A percentile compares a stretch with the other conserved stretches of the same genome.
These are phyloP conservation scores for Tetrahymena borealis DNA, from an alignment of 73 alveolate genomes.

Conservation along the genomic window DNA sequence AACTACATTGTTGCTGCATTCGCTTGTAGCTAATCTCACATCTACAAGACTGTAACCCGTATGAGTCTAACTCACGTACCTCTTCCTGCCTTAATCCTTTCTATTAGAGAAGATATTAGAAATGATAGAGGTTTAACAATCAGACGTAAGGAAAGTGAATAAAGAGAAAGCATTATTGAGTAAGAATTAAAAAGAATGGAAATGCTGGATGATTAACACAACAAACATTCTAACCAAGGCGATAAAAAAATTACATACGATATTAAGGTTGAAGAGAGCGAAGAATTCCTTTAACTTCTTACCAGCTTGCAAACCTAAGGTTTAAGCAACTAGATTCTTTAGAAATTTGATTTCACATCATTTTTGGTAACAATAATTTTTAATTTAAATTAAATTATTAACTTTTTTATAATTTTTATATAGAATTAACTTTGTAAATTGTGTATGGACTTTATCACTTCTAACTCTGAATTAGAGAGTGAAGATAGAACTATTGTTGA, in stretches of 20 bases:
- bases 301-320: neutral
- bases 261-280: neutral
- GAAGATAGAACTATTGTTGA: constrained; percentile 55
- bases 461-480: constrained; percentile 24
- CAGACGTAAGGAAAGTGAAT: constrained; percentile 18
- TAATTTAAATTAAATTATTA: neutral
- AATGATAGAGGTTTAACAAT: constrained; percentile 2
- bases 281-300: neutral
- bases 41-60: constrained; percentile 35
- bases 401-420: neutral
- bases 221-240: neutral
- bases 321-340: constrained; percentile 7
- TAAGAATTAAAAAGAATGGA: neutral
- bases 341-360: neutral
- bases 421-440: neutral
- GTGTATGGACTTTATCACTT: constrained; percentile 8
- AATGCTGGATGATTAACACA: neutral
- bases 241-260: neutral
- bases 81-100: neutral
- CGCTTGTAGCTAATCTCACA: constrained; percentile 14
- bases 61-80: constrained; percentile 19
- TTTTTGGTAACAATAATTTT: constrained; percentile 7
- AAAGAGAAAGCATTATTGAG: constrained; percentile 34
- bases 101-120: constrained; percentile 17
- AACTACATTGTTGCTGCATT: constrained; percentile 47